A percentile compares a stretch with the other conserved stretches of the same genome.
These are phyloP conservation scores for Phytopythium oedochilum DNA, from an alignment of 352 stramenopile genomes.

Conservation along the genomic window DNA sequence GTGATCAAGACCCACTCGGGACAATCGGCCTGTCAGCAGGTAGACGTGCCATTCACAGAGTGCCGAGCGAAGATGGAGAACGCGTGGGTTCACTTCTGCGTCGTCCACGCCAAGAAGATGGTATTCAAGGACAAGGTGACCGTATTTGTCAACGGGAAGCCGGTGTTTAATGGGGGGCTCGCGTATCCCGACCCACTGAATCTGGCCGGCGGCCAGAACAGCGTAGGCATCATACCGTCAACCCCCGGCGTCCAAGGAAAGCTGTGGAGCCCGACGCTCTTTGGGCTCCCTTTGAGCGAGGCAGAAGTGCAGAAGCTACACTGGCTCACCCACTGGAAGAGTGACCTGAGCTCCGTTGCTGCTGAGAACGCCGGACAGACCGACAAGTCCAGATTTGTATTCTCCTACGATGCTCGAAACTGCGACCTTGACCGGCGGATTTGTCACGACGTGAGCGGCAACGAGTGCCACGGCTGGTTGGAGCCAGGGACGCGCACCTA, in stretches of 20 bases:
- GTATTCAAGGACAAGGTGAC: slow-evolving; percentile 86
- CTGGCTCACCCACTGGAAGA: slow-evolving; percentile 79
- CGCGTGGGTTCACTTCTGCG: slow-evolving; percentile 65
- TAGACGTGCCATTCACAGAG: slow-evolving; percentile 52
- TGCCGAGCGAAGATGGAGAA: slow-evolving; percentile 43
- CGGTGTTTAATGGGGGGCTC: slow-evolving; percentile 59
- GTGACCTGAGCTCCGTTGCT: slow-evolving; percentile 43
- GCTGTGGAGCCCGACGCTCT: slow-evolving; percentile 75
- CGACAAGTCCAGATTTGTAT: slow-evolving; percentile 80
- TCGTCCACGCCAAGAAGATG: slow-evolving; percentile 86
- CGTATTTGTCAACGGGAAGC: slow-evolving; percentile 59
- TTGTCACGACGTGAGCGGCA: slow-evolving; percentile 74
- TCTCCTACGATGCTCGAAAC: slow-evolving; percentile 73
- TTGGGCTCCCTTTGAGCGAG: slow-evolving; percentile 57
- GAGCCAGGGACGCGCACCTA: slow-evolving; percentile 59
- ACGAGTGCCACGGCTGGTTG: slow-evolving; percentile 66
- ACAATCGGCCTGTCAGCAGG: slow-evolving; percentile 39
- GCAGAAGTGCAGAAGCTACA: slow-evolving; percentile 64
- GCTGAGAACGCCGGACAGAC: slow-evolving; percentile 56
- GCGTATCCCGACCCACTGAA: slow-evolving; percentile 65
- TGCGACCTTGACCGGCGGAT: slow-evolving; percentile 47
- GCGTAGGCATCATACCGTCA: slow-evolving; percentile 55
- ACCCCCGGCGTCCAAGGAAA: slow-evolving; percentile 51
- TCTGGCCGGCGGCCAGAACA: slow-evolving; percentile 69
- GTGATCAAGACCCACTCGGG: slow-evolving; percentile 47